Evolutionary conservation across 192 early-diverging fungal species (phyloP).

Genomic region (Neocallimastix lanati): DNA sequence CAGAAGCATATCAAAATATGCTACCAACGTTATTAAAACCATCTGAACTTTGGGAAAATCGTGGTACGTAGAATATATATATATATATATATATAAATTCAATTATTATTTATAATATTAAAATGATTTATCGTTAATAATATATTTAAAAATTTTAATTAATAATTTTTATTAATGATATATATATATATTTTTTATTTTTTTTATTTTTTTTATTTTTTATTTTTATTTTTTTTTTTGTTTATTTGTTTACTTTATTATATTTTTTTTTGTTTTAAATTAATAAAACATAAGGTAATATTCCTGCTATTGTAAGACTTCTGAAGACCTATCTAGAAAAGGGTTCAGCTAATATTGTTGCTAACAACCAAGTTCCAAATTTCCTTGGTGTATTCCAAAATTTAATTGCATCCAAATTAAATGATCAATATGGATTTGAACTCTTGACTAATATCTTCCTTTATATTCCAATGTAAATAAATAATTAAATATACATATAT

Average conservation of each 20-base stretch:
- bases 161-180: no score
- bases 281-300: slow-evolving; percentile 37
- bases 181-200: no score
- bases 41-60: slow-evolving; percentile 57
- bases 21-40: slow-evolving; percentile 65
- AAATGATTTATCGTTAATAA: no score
- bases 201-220: no score
- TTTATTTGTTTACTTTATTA: no score
- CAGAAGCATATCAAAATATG: slow-evolving; percentile 52
- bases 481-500: no score
- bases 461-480: slow-evolving; percentile 41
- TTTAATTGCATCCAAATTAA: slow-evolving; percentile 59
- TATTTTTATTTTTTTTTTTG: no score
- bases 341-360: slow-evolving; percentile 47
- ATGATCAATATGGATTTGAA: slow-evolving; percentile 73
- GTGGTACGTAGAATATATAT: slow-evolving; percentile 32
- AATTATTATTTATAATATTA: background rate
- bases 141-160: no score
- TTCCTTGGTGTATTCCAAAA: slow-evolving; percentile 90
- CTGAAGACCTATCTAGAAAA: slow-evolving; percentile 70
- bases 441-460: slow-evolving; percentile 60
- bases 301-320: slow-evolving; percentile 81
- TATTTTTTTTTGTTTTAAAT: no score
- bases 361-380: slow-evolving; percentile 49
- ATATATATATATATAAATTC: no score